Base-by-base conservation (phyloP, 306 rosid species). In the Pyrus communis region DNA sequence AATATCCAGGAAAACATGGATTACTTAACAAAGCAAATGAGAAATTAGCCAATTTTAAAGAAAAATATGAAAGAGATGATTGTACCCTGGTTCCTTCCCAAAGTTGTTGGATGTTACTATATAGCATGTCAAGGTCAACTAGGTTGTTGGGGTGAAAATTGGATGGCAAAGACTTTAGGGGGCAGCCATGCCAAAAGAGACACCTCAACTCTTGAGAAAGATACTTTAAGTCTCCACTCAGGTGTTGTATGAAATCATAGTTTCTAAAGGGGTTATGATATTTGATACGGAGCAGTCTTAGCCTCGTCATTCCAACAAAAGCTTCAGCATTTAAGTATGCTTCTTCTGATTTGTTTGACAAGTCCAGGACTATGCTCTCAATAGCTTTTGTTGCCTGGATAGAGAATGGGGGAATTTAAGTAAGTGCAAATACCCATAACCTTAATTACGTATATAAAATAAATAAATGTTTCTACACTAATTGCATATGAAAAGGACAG, bases 151-250 rank as follows among this genome's bases (percentile, higher is more conserved):
- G 82, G 42, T 14, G 30, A 28, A 62, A 62, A 18, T 38, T 42
- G 7, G 60, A 18, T 28, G 75, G 70, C 43, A 78, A 30, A 42
- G 23, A 74, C 3, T 78, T 67, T 31, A 66, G 40, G 28, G 86
- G 77, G 66, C 55, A 82, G 5, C 49, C 58, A 25, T 33, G 62
- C 82, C 82, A 82, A 10, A 74, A 27, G 15, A 82, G 71, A 70
- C 64, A 78, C 67, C 77, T 74, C 7, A 82, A 22, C 22, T 75
- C 64, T 52, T 5, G 13, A 22, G 86, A 75, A 74, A 82, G 42
- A 69, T 19, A 75, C 0, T 46, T 46, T 6, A 51, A 70, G 69
- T 22, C 67, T 7, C 3, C 58, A 23, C 22, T 8, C 40, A 35
- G 40, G 40, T 35, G 40, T 33, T 33, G 38, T 33, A 33, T 5